Percentiles rank a stretch among this genome's conserved stretches.
phyloP scores from a whole-genome alignment of 2,329 filamentous ascomycete species.

The Trichoderma semiorbis region DNA sequence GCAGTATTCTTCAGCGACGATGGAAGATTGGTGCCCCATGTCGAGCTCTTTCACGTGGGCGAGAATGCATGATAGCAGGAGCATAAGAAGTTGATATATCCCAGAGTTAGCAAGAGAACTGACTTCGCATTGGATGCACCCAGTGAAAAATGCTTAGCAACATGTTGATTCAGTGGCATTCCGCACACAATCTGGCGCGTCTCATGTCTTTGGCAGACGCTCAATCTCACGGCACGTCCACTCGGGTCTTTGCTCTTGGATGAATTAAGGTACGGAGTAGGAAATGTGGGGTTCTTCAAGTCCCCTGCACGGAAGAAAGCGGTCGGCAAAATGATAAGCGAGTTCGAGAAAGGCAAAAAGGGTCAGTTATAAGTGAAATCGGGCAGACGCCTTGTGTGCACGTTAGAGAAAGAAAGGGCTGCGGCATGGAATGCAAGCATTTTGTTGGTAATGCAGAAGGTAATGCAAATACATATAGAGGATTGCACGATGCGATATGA shows the following conservation, averaged over 20 bases:
- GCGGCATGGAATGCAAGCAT: neutral
- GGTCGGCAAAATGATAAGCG: neutral
- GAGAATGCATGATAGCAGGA: neutral
- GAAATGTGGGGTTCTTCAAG: slow-evolving; percentile 9
- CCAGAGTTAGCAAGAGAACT: neutral
- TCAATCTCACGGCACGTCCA: slow-evolving; percentile 13
- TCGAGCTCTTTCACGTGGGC: neutral
- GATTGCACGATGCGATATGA: neutral
- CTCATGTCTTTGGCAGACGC: neutral
- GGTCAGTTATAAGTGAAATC: neutral
- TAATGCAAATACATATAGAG: neutral
- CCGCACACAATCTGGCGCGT: neutral
- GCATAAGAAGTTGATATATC: neutral
- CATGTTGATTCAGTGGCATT: neutral
- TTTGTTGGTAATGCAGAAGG: neutral
- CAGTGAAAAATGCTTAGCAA: slow-evolving; percentile 4
- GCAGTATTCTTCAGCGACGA: neutral
- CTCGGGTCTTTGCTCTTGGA: slow-evolving; percentile 4
- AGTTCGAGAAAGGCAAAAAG: neutral
- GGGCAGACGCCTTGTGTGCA: neutral
- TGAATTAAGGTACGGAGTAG: slow-evolving; percentile 3
- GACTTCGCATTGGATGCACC: neutral
- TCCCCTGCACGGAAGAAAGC: neutral
- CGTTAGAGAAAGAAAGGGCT: neutral
- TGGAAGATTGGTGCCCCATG: neutral